phyloP scores from a whole-genome alignment of 768 basidiomycete genomes.

The Lentinula lateritia region DNA sequence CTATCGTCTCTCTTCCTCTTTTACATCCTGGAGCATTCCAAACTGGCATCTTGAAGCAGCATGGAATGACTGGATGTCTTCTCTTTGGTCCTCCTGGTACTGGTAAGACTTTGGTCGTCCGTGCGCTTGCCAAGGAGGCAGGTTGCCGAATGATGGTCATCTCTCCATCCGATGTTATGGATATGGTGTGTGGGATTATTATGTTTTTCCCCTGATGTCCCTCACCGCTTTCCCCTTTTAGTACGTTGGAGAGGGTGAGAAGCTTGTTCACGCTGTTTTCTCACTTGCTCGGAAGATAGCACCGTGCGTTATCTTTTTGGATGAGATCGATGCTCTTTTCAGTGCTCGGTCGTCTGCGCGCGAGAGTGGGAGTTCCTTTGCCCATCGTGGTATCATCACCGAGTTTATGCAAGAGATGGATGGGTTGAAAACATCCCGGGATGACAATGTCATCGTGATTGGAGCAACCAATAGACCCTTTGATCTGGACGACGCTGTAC shows the following conservation, averaged over 20 bases:
- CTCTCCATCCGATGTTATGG: constrained; percentile 92
- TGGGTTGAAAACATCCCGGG: constrained; percentile 73
- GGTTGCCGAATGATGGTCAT: constrained; percentile 91
- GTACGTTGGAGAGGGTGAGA: constrained; percentile 90
- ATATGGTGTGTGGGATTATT: constrained; percentile 60
- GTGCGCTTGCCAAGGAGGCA: constrained; percentile 89
- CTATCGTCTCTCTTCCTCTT: constrained; percentile 84
- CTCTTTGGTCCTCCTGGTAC: constrained; percentile 90
- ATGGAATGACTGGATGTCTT: constrained; percentile 87
- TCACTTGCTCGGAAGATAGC: constrained; percentile 78
- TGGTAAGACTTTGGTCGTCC: constrained; percentile 87
- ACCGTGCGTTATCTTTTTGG: constrained; percentile 91
- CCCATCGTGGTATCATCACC: constrained; percentile 84
- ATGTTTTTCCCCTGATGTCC: not conserved
- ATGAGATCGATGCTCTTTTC: constrained; percentile 92
- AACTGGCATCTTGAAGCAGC: constrained; percentile 84
- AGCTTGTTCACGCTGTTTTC: constrained; percentile 86
- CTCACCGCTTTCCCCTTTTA: constrained; percentile 19
- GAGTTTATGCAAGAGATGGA: constrained; percentile 99
- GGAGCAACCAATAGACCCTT: constrained; percentile 93
- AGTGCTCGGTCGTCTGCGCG: constrained; percentile 76
- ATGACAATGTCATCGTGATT: constrained; percentile 83
- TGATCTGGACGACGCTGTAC: constrained; percentile 86
- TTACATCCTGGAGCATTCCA: constrained; percentile 85
- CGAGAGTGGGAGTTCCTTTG: constrained; percentile 73